phyloP scores from a whole-genome alignment of 192 early-diverging fungal species.

The Rhizophagus clarus region DNA sequence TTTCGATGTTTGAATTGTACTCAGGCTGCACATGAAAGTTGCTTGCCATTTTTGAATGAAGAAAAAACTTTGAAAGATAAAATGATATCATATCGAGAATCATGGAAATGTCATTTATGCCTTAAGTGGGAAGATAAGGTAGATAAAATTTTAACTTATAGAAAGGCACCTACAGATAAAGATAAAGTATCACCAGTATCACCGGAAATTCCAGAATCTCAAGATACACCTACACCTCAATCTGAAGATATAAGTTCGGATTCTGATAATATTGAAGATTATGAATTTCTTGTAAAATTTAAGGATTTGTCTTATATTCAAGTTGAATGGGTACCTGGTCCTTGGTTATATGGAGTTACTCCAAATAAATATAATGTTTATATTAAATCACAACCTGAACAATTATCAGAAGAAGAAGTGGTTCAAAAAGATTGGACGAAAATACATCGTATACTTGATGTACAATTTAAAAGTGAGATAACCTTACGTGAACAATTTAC shows the following conservation, averaged over 20 bases:
- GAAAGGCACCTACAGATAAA: neutral
- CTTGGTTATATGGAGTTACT: conserved; percentile 44
- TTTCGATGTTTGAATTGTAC: conserved; percentile 45
- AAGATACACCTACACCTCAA: neutral
- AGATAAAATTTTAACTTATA: conserved; percentile 39
- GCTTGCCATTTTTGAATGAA: conserved; percentile 26
- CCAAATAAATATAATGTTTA: conserved; percentile 36
- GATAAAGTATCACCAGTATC: conserved; percentile 1
- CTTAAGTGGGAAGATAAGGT: conserved; percentile 40
- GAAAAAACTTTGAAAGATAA: conserved; percentile 19
- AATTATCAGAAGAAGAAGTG: conserved; percentile 32
- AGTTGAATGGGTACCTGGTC: conserved; percentile 50
- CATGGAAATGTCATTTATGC: conserved; percentile 46
- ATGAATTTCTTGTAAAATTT: conserved; percentile 53
- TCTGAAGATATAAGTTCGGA: neutral
- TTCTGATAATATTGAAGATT: conserved; percentile 11
- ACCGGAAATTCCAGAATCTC: conserved; percentile 29
- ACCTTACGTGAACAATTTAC: conserved; percentile 1
- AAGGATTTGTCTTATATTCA: conserved; percentile 49
- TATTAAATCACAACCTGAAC: conserved; percentile 34
- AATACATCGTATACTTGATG: conserved; percentile 45
- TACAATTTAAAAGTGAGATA: conserved; percentile 36
- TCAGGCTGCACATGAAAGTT: conserved; percentile 38
- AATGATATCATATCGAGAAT: conserved; percentile 39
- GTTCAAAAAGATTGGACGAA: conserved; percentile 42